Percentiles rank a stretch among this genome's conserved stretches.
Conservation (phyloP, 1,139 yeast genomes). For the Candida sp. region DNA sequence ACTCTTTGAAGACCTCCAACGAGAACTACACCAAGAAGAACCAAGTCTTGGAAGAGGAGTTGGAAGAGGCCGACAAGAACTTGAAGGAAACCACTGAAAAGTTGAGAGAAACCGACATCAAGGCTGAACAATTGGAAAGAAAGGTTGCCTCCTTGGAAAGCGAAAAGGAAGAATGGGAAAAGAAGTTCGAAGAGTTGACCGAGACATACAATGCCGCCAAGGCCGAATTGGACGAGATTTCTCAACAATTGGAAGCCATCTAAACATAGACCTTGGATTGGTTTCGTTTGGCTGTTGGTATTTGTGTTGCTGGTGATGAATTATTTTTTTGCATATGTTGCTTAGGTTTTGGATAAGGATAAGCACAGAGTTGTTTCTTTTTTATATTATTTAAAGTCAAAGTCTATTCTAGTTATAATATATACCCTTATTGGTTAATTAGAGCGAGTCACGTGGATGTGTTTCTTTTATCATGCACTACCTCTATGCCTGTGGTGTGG, state of each 20-base stretch:
- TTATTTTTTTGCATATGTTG: not conserved
- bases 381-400: not conserved
- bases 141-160: constrained; percentile 90
- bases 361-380: not conserved
- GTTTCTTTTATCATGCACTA: not conserved
- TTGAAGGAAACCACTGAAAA: constrained; percentile 94
- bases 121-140: constrained; percentile 97
- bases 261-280: constrained; percentile 28
- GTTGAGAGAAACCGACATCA: constrained; percentile 94
- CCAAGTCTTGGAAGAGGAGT: constrained; percentile 90
- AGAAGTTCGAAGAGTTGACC: constrained; percentile 87
- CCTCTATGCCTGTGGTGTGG: not conserved
- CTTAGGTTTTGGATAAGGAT: not conserved
- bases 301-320: not conserved
- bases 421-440: not conserved
- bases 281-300: not conserved
- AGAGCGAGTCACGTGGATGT: not conserved
- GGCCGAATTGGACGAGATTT: constrained; percentile 93
- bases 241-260: constrained; percentile 90
- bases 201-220: constrained; percentile 82
- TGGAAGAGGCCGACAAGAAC: constrained; percentile 91
- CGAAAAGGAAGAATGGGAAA: constrained; percentile 93
- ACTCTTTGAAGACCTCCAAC: constrained; percentile 85
- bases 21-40: constrained; percentile 93
- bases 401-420: not conserved